Conservation (phyloP, 2,329 filamentous ascomycete species). For the Botrytis fragariae region DNA sequence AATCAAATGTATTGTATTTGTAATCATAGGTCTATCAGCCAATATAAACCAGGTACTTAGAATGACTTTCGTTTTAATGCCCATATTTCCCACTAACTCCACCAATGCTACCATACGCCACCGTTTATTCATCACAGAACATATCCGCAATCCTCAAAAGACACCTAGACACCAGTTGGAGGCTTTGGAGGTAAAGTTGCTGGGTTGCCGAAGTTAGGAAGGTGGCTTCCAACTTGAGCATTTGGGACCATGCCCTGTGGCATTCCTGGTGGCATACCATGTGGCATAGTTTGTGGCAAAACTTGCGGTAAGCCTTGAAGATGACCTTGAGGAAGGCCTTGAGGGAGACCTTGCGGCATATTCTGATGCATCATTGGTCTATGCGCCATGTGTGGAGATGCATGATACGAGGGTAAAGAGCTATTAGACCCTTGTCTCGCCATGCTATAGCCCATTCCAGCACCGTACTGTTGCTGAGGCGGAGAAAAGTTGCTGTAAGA, state of each 20-base stretch:
- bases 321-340: constrained; percentile 25
- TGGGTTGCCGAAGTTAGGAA: constrained; percentile 56
- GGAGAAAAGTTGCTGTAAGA: constrained; percentile 42
- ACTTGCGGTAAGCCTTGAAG: constrained; percentile 30
- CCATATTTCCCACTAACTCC: constrained; percentile 37
- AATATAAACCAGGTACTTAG: constrained; percentile 35
- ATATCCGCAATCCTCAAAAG: constrained; percentile 23
- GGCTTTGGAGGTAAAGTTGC: constrained; percentile 55
- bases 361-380: constrained; percentile 39
- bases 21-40: constrained; percentile 37
- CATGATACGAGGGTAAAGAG: constrained; percentile 40
- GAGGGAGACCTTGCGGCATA: constrained; percentile 33
- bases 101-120: constrained; percentile 41
- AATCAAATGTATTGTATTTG: constrained; percentile 24
- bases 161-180: constrained; percentile 42
- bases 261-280: constrained; percentile 31
- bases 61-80: constrained; percentile 33
- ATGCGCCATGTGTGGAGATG: constrained; percentile 39
- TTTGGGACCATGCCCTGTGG: constrained; percentile 33
- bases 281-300: constrained; percentile 29
- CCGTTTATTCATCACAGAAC: constrained; percentile 33
- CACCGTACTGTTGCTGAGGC: constrained; percentile 37
- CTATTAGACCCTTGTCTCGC: constrained; percentile 40
- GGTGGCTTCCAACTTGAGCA: constrained; percentile 44
- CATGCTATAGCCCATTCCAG: constrained; percentile 40